A percentile compares a stretch with the other conserved stretches of the same genome.
These are phyloP conservation scores for Globisporangium heterothallicum DNA, from an alignment of 352 stramenopile species.

Conservation along the genomic window DNA sequence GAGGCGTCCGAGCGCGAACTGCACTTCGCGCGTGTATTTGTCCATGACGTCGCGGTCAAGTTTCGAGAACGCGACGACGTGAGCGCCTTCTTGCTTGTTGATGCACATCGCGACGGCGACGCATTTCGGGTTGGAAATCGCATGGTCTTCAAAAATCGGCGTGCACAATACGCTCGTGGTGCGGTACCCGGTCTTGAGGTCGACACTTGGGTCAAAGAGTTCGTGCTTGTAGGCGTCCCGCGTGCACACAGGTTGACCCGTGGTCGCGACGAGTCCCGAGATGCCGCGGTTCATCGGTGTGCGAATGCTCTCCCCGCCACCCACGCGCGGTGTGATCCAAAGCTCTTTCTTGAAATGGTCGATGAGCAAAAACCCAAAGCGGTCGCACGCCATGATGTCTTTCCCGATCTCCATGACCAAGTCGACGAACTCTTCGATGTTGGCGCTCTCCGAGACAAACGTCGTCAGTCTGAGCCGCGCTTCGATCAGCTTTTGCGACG, in stretches of 20 bases:
- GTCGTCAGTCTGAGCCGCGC: slow-evolving; percentile 54
- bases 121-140: slow-evolving; percentile 36
- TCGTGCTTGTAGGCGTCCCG: slow-evolving; percentile 72
- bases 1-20: slow-evolving; percentile 57
- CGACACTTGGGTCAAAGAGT: slow-evolving; percentile 60
- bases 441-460: slow-evolving; percentile 51
- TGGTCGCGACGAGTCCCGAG: slow-evolving; percentile 62
- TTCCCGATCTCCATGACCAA: slow-evolving; percentile 72
- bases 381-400: slow-evolving; percentile 69
- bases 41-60: slow-evolving; percentile 50
- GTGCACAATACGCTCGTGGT: slow-evolving; percentile 72
- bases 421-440: slow-evolving; percentile 61
- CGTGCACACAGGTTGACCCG: slow-evolving; percentile 45
- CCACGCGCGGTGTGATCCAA: slow-evolving; percentile 58
- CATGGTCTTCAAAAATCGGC: slow-evolving; percentile 69
- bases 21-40: slow-evolving; percentile 58
- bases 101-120: slow-evolving; percentile 83
- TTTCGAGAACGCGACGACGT: slow-evolving; percentile 66
- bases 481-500: slow-evolving; percentile 68
- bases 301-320: slow-evolving; percentile 40
- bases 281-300: slow-evolving; percentile 66
- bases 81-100: slow-evolving; percentile 81
- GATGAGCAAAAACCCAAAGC: slow-evolving; percentile 62
- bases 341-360: slow-evolving; percentile 77
- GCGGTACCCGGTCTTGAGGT: slow-evolving; percentile 67